Base-by-base conservation (phyloP, 495 filamentous ascomycete genomes). In the Delitschia confertaspora region DNA sequence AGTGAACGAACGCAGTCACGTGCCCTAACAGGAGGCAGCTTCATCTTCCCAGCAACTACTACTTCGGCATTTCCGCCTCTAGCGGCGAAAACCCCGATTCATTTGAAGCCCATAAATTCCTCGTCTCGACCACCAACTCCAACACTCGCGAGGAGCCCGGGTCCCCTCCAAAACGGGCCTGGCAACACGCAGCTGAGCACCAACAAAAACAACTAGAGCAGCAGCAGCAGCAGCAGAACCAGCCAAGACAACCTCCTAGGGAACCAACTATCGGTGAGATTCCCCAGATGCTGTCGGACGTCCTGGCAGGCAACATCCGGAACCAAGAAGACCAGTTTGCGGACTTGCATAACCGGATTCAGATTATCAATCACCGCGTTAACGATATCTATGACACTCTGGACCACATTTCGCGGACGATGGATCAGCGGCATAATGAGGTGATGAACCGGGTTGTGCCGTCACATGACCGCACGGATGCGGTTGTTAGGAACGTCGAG, bases 81-180 rank as follows among this genome's bases (percentile, higher is more conserved):
- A 87, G 85, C 6, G 85, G 86, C 20, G 88, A 95, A 46, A 88
- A 75, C 51, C 85, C 91, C 0, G 91, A 98, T 61, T 93, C 86
- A 20, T 94, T 94, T 60, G 91, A 98, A 64, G 62, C 91, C 47
- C 89, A 87, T 70, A 93, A 89, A 54, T 76, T 96, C 55, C 66
- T 83, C 26, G 70, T 88, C 25, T 72, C 53, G 10, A 59, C 51
- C 39, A 49, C 59, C 37, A 50, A 53, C 33, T 42, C 59, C 13
- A 55, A 48, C 22, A 53, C 60, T 3, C 38, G 52, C 30, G 30
- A 65, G 17, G 53, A 60, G 19, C 32, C 37, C 10, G 29, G 39
- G 31, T n/a, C n/a, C n/a, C n/a, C n/a, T n/a, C n/a, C n/a, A n/a
- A n/a, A 37, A 21, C 34, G 39, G 57, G 51, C 53, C 42, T 40